Base-by-base conservation (phyloP, 768 basidiomycete genomes). In the Tulasnella sp. region DNA sequence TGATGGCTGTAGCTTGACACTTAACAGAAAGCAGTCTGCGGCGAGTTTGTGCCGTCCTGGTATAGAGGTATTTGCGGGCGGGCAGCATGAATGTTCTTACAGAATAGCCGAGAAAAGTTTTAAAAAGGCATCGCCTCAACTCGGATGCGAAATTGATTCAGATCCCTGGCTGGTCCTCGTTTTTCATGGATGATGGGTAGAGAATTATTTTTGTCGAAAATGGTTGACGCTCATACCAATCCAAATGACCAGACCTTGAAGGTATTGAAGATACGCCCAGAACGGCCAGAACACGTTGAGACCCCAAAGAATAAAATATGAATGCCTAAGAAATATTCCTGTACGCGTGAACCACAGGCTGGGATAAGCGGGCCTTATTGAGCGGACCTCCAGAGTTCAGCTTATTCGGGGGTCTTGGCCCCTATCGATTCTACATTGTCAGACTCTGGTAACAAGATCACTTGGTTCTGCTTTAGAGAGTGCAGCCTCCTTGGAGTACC, bases 11-110 rank as follows among this genome's bases (percentile, higher is more conserved):
- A 11, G 80, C 76, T 89, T 87, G 67, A 86, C 75, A 63, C 83
- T 85, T 17, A 88, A 65, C 8, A 78, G 77, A 65, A 87, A 87
- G 0, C 85, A 80, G 68, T 87, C 87, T 0, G 80, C 79, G 63
- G 81, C 78, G 11, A 76, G 73, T 38, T 72, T 19, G 86, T 73
- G 21, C 85, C 68, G 63, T 84, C 76, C 57, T 71, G 75, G 9
- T 76, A 76, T 59, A 83, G 80, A 0, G n/a, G n/a, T 0, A 83
- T 80, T 79, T 84, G 83, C 68, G 87, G 85, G 9, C 85, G 76
- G 17, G 34, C 17, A 31, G 10, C 11, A 21, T 12, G 21, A 48
- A 24, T 8, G 1, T 7, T 38, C n/a, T 49, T 46, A 42, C 1
- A n/a, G n/a, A n/a, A n/a, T 45, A 42, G 19, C 22, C n/a, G n/a